These are phyloP conservation scores for Huntiella savannae DNA, from an alignment of 2,329 filamentous ascomycete species.

Conservation along the genomic window DNA sequence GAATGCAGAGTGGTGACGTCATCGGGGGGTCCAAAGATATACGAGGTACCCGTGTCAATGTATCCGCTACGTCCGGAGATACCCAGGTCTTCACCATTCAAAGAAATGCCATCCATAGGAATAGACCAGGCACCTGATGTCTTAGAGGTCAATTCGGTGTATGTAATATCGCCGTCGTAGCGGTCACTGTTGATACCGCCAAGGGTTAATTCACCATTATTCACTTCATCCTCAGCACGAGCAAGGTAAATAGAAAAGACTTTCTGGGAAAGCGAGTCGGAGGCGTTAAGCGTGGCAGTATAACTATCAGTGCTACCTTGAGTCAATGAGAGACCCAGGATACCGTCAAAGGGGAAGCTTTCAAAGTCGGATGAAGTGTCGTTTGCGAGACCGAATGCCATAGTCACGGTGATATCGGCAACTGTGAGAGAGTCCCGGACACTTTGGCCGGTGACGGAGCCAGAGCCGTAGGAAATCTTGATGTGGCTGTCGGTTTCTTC, in stretches of 20 bases:
- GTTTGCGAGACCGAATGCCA: slow-evolving; percentile 55
- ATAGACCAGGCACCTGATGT: slow-evolving; percentile 53
- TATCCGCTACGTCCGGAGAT: slow-evolving; percentile 42
- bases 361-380: slow-evolving; percentile 55
- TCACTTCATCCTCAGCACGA: slow-evolving; percentile 42
- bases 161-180: slow-evolving; percentile 49
- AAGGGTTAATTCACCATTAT: slow-evolving; percentile 61
- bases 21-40: slow-evolving; percentile 48
- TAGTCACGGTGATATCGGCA: slow-evolving; percentile 41
- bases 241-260: slow-evolving; percentile 49
- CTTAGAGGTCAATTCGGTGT: slow-evolving; percentile 33
- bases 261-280: slow-evolving; percentile 33
- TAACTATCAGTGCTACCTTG: slow-evolving; percentile 44
- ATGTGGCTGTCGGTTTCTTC: slow-evolving; percentile 35
- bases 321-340: slow-evolving; percentile 56
- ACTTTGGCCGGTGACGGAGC: slow-evolving; percentile 47
- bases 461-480: slow-evolving; percentile 57
- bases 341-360: slow-evolving; percentile 71
- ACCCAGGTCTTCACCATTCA: slow-evolving; percentile 38
- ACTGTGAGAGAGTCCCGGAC: slow-evolving; percentile 49
- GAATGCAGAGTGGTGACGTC: slow-evolving; percentile 51
- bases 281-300: slow-evolving; percentile 38
- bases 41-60: slow-evolving; percentile 72
- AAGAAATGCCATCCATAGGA: slow-evolving; percentile 42
- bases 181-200: slow-evolving; percentile 48